Percentiles rank a stretch among this genome's conserved stretches.
Conservation (phyloP, 495 filamentous ascomycete species). For the Amniculicola lignicola region DNA sequence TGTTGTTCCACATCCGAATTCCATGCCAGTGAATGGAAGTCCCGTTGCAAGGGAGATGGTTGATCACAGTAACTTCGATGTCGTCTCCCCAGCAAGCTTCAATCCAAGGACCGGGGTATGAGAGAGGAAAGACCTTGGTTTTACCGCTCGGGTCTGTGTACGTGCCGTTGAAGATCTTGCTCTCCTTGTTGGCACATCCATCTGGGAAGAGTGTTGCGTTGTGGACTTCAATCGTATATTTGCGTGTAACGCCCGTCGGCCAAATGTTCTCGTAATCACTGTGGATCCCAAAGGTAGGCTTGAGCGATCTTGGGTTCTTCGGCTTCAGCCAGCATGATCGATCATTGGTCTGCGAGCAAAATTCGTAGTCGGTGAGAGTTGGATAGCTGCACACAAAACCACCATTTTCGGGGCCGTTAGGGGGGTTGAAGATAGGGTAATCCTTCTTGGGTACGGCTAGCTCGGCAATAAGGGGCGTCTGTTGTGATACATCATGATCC, state of each 20-base stretch:
- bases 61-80: constrained; percentile 32
- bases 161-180: constrained; percentile 34
- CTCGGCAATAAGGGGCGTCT: no score
- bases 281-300: constrained; percentile 35
- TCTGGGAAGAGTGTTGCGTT: constrained; percentile 36
- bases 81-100: not conserved
- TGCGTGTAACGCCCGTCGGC: constrained; percentile 33
- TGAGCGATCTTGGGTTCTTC: not conserved
- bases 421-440: constrained; percentile 23
- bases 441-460: no score
- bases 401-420: not conserved
- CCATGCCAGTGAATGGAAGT: constrained; percentile 29
- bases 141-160: no score
- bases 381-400: constrained; percentile 17
- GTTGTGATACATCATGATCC: no score
- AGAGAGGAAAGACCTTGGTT: no score
- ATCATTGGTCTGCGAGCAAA: constrained; percentile 1
- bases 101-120: constrained; percentile 40
- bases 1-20: constrained; percentile 13
- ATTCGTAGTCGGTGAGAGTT: not conserved
- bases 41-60: constrained; percentile 34
- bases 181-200: constrained; percentile 24
- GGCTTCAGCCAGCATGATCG: constrained; percentile 18
- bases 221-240: constrained; percentile 32
- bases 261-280: constrained; percentile 19